Percentiles rank a stretch among this genome's conserved stretches.
These are phyloP conservation scores for Pestalotiopsis sp. DNA, from an alignment of 2,329 filamentous ascomycete species.

Conservation along the genomic window DNA sequence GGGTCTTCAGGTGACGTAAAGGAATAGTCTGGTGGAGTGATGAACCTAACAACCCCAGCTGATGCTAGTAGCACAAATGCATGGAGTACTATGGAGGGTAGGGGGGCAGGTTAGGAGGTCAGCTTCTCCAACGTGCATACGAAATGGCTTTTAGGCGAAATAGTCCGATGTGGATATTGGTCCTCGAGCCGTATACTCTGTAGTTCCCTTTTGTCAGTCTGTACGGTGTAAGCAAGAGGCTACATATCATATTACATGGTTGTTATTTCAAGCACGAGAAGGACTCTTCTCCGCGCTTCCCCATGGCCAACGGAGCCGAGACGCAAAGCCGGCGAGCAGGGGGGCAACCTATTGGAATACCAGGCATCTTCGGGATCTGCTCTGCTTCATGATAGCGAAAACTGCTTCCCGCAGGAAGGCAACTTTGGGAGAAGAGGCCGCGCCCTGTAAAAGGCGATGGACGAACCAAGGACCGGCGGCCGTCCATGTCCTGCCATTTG, in stretches of 20 bases:
- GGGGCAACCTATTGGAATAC: background rate
- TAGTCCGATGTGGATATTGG: background rate
- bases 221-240: background rate
- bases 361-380: background rate
- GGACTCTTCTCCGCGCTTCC: background rate
- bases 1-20: slow-evolving; percentile 7
- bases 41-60: background rate
- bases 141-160: background rate
- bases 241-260: background rate
- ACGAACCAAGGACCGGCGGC: too few relatives aligned
- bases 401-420: background rate
- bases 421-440: background rate
- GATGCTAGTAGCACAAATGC: background rate
- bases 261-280: background rate
- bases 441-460: background rate
- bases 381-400: background rate
- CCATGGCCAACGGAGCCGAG: background rate
- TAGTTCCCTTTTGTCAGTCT: too few relatives aligned
- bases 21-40: slow-evolving; percentile 6
- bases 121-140: background rate
- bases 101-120: background rate
- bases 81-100: background rate
- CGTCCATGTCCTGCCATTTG: too few relatives aligned
- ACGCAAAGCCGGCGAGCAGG: background rate
- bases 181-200: too few relatives aligned